A percentile compares a stretch with the other conserved stretches of the same genome.
Conservation (phyloP, 108 stramenopile species). For the Bacterosira constricta region DNA sequence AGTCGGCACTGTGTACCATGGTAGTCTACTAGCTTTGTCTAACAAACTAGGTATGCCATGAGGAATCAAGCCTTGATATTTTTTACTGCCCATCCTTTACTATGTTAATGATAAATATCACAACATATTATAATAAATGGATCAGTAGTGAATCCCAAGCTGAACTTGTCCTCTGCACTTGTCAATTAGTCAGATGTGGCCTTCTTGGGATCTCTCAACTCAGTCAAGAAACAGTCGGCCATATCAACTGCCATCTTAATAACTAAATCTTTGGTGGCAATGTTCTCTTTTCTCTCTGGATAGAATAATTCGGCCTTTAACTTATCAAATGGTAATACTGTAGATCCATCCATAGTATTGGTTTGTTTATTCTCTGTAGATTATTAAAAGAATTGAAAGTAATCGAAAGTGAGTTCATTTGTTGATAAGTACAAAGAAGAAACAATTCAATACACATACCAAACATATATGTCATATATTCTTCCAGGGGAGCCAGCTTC, state of each 20-base stretch:
- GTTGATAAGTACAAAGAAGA: too few species aligned
- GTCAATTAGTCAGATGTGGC: neutral
- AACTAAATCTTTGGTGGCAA: neutral
- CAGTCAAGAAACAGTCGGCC: neutral
- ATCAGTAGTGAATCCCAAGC: too few species aligned
- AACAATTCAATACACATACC: too few species aligned
- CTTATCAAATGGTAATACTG: conserved; percentile 14
- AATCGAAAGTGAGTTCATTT: too few species aligned
- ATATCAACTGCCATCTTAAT: neutral
- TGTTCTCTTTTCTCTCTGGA: conserved; percentile 9
- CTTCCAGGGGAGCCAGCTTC: conserved; percentile 7
- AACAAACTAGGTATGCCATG: too few species aligned
- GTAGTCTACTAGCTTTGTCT: too few species aligned
- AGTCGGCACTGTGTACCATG: too few species aligned
- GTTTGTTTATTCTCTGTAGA: conserved; percentile 9
- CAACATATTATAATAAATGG: too few species aligned
- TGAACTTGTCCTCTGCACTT: neutral
- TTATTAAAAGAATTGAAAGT: too few species aligned
- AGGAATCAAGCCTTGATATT: too few species aligned
- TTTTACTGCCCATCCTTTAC: too few species aligned
- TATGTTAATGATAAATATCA: too few species aligned
- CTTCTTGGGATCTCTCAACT: neutral
- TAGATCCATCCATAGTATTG: neutral
- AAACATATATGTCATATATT: conserved; percentile 2
- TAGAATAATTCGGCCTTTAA: conserved; percentile 18